Evolutionary conservation across 1,284 basidiomycete species (phyloP), one percentile per base, ranked within the genome.

Genomic region (Marasmius sp.): DNA sequence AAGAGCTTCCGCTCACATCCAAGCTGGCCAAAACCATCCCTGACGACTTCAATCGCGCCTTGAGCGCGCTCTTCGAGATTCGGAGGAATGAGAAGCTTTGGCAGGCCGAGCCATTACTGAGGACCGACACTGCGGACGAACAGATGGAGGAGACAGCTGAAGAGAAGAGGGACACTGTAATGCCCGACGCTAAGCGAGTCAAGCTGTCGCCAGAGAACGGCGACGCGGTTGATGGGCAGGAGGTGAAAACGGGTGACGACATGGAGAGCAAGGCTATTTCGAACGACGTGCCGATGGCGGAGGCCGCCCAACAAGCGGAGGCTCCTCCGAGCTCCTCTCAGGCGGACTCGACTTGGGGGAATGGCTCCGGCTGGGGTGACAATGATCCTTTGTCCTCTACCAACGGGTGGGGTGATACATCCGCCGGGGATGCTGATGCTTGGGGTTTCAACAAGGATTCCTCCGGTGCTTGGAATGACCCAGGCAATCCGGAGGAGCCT

Each of bases 1-100:
- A 74, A 16, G 87, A 92, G 69, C 81, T 92, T 1, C 85, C 85
- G 1, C 66, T 79, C 52, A 85, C 85, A 0, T 79, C 81, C 60
- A 75, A 78, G 61, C 74, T 90, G 33, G 82, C 82, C 11, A 77
- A 80, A 59, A 69, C 76, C 9, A 69, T 89, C 14, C 86, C 88
- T 0, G 89, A 91, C 62, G 69, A 71, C 11, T 80, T 89, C 61
- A 79, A 80, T 60, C 68, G 68, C 33, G 85, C 80, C 1, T 83
- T 81, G 61, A 72, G 72, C 39, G 72, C 72, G 2, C 72, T 77
- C 49, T 89, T 60, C 41, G 54, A 38, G 3, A 37, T 64, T 14
- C 36, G 47, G 37, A 37, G 22, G 10, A 37, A 53, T n/a, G 45
- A 60, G 18, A 36, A 43, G 5, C 47, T 11, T n/a, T 47, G 55